These are phyloP conservation scores for Solanum rostratum DNA, from an alignment of 257 asterid species.

Conservation along the genomic window DNA sequence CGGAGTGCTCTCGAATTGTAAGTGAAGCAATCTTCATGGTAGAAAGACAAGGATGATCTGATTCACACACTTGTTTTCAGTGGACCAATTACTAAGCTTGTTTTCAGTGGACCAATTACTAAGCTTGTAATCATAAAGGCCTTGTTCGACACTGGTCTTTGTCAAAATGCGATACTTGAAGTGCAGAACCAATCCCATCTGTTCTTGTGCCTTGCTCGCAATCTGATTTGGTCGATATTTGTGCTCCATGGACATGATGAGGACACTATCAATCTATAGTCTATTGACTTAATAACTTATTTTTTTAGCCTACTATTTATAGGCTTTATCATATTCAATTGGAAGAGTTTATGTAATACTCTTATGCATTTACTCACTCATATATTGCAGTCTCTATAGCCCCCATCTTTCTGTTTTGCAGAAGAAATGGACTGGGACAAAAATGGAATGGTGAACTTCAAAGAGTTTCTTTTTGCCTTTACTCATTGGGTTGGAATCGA, in stretches of 20 bases:
- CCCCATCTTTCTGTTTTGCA: slow-evolving; percentile 17
- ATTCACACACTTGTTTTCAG: neutral
- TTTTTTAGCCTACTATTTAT: neutral
- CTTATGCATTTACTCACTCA: neutral
- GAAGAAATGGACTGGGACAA: slow-evolving; percentile 99
- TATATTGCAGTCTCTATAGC: neutral
- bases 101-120: too few species aligned
- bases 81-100: neutral
- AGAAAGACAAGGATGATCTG: neutral
- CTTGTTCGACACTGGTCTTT: neutral
- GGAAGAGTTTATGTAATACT: neutral
- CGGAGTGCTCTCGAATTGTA: neutral
- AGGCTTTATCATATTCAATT: neutral
- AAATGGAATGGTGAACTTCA: slow-evolving; percentile 82
- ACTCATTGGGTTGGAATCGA: slow-evolving; percentile 86
- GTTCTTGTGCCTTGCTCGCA: neutral
- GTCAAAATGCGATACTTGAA: neutral
- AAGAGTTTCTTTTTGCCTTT: slow-evolving; percentile 87
- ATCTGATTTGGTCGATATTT: neutral
- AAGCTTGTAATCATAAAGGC: neutral
- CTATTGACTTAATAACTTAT: neutral
- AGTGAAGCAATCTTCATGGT: neutral
- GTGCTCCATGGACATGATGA: neutral
- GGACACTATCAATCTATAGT: neutral
- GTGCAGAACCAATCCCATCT: neutral